Evolutionary conservation across 2,329 filamentous ascomycete species (phyloP).

Genomic region (Colletotrichum tabaci): DNA sequence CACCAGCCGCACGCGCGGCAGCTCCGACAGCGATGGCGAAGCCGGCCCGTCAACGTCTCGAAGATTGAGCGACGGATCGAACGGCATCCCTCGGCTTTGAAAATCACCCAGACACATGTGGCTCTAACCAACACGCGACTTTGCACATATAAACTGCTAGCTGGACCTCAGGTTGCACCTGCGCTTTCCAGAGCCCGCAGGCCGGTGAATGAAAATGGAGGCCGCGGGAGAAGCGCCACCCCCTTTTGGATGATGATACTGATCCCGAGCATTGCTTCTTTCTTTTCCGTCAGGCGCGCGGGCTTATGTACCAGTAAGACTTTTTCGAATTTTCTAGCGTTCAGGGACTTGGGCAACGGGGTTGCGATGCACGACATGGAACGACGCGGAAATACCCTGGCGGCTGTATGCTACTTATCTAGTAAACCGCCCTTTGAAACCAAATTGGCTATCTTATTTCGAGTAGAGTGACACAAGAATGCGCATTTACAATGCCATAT

Average conservation of each 20-base stretch:
- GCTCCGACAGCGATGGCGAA: conserved; percentile 46
- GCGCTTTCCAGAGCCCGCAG: not conserved
- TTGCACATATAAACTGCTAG: not conserved
- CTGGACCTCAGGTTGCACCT: not conserved
- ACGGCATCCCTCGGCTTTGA: conserved; percentile 55
- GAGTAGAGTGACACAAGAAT: not conserved
- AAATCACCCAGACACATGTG: not conserved
- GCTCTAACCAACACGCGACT: not conserved
- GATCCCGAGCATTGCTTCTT: not conserved
- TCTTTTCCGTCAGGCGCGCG: not conserved
- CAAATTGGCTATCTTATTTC: conserved; percentile 18
- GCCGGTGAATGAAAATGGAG: too few relatives aligned
- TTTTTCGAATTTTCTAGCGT: conserved; percentile 22
- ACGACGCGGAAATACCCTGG: conserved; percentile 41
- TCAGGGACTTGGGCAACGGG: conserved; percentile 11
- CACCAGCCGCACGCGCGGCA: conserved; percentile 45
- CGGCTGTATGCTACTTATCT: not conserved
- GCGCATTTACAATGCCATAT: not conserved
- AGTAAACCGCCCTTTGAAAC: conserved; percentile 25
- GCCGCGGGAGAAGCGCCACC: not conserved
- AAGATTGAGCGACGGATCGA: conserved; percentile 50
- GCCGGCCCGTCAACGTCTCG: conserved; percentile 42
- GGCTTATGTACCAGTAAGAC: conserved; percentile 13
- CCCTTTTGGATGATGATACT: not conserved
- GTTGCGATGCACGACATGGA: conserved; percentile 13